Evolutionary conservation across 768 basidiomycete species (phyloP), one percentile per base, ranked within the genome.

Genomic region (Leccinum disarticulatum): DNA sequence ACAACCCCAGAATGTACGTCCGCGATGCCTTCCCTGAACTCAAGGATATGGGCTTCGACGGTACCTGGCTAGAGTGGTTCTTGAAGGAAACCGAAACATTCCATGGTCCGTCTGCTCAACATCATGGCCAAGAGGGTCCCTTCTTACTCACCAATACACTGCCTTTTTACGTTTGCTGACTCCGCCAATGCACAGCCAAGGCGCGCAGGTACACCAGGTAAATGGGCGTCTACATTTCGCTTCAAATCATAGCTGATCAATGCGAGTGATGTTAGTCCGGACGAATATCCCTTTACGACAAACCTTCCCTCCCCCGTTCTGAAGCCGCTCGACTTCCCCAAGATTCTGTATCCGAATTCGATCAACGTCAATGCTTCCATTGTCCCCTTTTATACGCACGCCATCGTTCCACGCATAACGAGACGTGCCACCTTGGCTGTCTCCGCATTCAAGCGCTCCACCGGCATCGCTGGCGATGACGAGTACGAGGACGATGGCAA

Each of bases 11-110:
- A 61, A 95, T 97, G 59, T 99, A 99, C 77, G 79, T 87, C 55
- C 81, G 81, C 15, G 90, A 87, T 25, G 87, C 83, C 2, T 92
- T 98, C 76, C 74, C 85, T 36, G 91, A 95, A 74, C 81, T 97
- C 46, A 80, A 79, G 43, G 81, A 86, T 43, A 73, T 86, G 33
- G 88, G 87, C 0, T 95, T 94, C 73, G 68, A 83, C 5, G 93
- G 93, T 3, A 93, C 87, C 62, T 98, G 95, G 95, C 80, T 99
- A 3, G 91, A 98, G 60, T 99, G 97, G 97, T 95, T 99, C 76
- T 77, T 99, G 76, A 88, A 88, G 66, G 96, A 98, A 76, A 98
- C 81, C 0, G 97, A 99, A 78, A 81, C 83, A 1, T 97, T 97
- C 77, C 97, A 98, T 75, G 94, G 97, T 93, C 61, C 63, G 90